Conservation (phyloP, 352 stramenopile genomes). For the Pilasporangium apinafurcum region DNA sequence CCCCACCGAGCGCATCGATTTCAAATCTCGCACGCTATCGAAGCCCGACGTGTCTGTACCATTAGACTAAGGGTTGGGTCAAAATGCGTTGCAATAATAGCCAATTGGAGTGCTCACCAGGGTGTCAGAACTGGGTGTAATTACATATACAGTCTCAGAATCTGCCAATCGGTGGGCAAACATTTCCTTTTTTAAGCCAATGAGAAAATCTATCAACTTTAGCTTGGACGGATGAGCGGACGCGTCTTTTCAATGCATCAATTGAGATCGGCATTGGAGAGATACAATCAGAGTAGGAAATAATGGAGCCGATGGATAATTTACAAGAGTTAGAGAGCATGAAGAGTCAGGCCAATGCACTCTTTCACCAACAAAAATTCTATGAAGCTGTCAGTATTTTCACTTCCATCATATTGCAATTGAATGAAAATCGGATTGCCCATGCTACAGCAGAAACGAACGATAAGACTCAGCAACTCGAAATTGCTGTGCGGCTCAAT, state of each 20-base stretch:
- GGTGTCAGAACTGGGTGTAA: slow-evolving; percentile 81
- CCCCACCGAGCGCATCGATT: slow-evolving; percentile 16
- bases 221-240: slow-evolving; percentile 6
- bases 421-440: background rate
- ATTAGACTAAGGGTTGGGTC: slow-evolving; percentile 90
- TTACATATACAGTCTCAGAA: slow-evolving; percentile 55
- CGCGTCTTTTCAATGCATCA: slow-evolving; percentile 2
- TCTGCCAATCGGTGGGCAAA: slow-evolving; percentile 82
- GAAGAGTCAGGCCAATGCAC: slow-evolving; percentile 54
- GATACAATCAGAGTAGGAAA: slow-evolving; percentile 15
- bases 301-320: slow-evolving; percentile 15
- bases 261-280: no score
- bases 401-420: slow-evolving; percentile 19
- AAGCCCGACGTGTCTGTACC: slow-evolving; percentile 83
- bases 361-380: slow-evolving; percentile 42
- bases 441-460: background rate
- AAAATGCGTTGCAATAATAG: slow-evolving; percentile 80
- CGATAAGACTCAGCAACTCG: slow-evolving; percentile 10
- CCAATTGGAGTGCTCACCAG: slow-evolving; percentile 32
- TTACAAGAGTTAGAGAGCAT: slow-evolving; percentile 20
- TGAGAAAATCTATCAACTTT: background rate
- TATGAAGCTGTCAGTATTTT: slow-evolving; percentile 45
- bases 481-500: slow-evolving; percentile 56
- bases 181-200: slow-evolving; percentile 29
- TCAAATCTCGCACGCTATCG: slow-evolving; percentile 63